phyloP scores from a whole-genome alignment of 2,329 filamentous ascomycete species.

The Ophiocordyceps robertsii region DNA sequence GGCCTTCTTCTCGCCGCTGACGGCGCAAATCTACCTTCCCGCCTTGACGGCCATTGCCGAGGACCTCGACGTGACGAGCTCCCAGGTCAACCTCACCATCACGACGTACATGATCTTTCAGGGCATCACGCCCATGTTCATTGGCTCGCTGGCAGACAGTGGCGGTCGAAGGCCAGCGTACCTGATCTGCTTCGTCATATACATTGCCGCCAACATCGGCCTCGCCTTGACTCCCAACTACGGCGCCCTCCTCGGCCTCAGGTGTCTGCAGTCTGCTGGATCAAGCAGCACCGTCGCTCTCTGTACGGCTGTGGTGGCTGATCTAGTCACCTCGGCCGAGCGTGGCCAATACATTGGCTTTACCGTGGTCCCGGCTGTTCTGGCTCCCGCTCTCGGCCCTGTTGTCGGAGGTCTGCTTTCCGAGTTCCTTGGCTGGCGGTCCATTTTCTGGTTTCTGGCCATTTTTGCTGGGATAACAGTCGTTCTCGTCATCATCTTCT shows the following conservation, averaged over 20 bases:
- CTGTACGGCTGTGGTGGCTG: conserved; percentile 43
- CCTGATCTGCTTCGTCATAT: conserved; percentile 36
- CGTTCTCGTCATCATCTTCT: conserved; percentile 28
- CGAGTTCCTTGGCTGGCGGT: conserved; percentile 43
- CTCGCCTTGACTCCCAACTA: conserved; percentile 36
- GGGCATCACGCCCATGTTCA: conserved; percentile 42
- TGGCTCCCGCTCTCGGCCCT: conserved; percentile 37
- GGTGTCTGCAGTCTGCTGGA: conserved; percentile 43
- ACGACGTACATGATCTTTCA: conserved; percentile 48
- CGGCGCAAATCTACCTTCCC: conserved; percentile 40
- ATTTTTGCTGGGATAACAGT: conserved; percentile 29
- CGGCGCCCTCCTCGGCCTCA: conserved; percentile 34
- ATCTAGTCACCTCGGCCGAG: conserved; percentile 48
- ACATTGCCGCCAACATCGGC: conserved; percentile 38
- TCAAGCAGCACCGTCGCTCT: conserved; percentile 47
- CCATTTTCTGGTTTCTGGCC: conserved; percentile 49
- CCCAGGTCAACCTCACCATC: conserved; percentile 35
- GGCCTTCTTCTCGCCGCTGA: conserved; percentile 32
- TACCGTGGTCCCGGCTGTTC: conserved; percentile 31
- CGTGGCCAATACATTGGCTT: conserved; percentile 45
- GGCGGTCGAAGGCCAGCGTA: conserved; percentile 41
- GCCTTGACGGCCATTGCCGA: conserved; percentile 33
- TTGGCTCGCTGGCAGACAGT: conserved; percentile 41
- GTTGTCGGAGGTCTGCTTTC: conserved; percentile 45
- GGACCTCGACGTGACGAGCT: conserved; percentile 28